Conservation (phyloP, 805 yeast species). For the Pichia pseudocactophila region DNA sequence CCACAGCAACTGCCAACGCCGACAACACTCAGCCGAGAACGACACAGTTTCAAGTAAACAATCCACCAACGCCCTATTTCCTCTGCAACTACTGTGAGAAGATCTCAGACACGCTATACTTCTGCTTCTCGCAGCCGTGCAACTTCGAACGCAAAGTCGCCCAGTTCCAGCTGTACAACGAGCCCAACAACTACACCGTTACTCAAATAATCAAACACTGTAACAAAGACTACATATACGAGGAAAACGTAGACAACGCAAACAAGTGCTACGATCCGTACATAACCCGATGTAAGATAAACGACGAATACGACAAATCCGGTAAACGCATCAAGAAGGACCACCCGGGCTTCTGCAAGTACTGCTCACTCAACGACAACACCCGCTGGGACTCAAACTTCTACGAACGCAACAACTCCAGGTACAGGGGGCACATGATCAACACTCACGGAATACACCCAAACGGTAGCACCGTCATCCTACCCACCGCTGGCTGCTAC, state of each 20-base stretch:
- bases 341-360: conserved; percentile 9
- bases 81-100: conserved; percentile 6
- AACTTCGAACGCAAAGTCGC: conserved; percentile 3
- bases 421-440: conserved; percentile 14
- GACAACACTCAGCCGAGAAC: too few species aligned
- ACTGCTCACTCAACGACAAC: neutral
- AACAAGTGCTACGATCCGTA: conserved; percentile 6
- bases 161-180: conserved; percentile 4
- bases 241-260: conserved; percentile 5
- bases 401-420: conserved; percentile 12
- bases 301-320: neutral
- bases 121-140: conserved; percentile 3
- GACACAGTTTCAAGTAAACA: neutral
- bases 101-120: conserved; percentile 5
- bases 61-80: conserved; percentile 1
- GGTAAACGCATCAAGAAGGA: conserved; percentile 7
- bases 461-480: conserved; percentile 4
- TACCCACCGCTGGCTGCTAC: conserved; percentile 2
- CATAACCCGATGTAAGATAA: conserved; percentile 6
- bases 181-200: conserved; percentile 1
- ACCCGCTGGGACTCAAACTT: conserved; percentile 8
- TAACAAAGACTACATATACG: conserved; percentile 2
- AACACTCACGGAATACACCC: conserved; percentile 15
- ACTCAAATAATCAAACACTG: conserved; percentile 4
- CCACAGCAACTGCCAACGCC: too few species aligned